Conservation (phyloP, 345 rosid genomes). For the Salix suchowensis region DNA sequence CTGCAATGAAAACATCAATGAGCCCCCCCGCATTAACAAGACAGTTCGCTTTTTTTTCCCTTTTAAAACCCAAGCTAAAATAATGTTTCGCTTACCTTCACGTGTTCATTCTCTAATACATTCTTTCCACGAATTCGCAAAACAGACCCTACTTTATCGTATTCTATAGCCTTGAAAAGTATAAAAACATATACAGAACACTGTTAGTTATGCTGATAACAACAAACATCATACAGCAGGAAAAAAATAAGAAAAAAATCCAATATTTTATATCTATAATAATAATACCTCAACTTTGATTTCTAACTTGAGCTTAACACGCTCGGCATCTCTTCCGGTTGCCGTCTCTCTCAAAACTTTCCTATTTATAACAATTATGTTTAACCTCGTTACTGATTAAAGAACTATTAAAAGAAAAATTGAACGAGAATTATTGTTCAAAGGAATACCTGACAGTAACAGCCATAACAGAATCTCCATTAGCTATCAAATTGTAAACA, state of each 20-base stretch:
- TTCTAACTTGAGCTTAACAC: constrained; percentile 75
- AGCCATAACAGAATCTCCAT: constrained; percentile 78
- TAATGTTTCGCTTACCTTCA: constrained; percentile 49
- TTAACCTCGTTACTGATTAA: background rate
- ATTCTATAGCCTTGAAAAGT: constrained; percentile 54
- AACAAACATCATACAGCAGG: background rate
- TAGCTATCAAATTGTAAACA: constrained; percentile 72
- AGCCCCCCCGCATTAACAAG: background rate
- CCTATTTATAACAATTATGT: constrained; percentile 34
- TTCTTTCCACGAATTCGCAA: constrained; percentile 90
- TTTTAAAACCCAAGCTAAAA: background rate
- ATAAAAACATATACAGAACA: background rate
- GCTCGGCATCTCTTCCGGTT: constrained; percentile 79
- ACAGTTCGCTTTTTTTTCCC: background rate
- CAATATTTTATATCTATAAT: background rate
- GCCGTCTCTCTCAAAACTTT: constrained; percentile 74
- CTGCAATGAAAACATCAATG: constrained; percentile 34
- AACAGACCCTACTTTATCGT: constrained; percentile 74
- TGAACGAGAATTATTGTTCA: background rate
- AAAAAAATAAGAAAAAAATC: background rate
- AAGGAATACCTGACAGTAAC: constrained; percentile 66
- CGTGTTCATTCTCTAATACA: constrained; percentile 72
- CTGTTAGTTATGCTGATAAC: background rate
- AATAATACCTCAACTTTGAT: constrained; percentile 72
- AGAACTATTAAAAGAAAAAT: background rate